Evolutionary conservation across 441 rosid species (phyloP).

Genomic region (Syzygium syzygioides): DNA sequence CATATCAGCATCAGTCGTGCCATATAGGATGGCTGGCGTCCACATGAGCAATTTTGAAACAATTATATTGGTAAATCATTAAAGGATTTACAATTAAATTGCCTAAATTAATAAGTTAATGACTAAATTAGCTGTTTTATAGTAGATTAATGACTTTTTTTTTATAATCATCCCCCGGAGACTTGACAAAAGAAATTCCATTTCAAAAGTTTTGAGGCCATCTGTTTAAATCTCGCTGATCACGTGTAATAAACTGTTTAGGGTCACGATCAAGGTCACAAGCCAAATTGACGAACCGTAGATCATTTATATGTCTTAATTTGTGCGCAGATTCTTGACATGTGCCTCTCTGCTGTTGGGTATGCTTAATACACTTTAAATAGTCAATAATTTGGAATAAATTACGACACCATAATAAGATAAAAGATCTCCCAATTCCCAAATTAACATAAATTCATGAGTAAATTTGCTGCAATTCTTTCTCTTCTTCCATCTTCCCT

Average conservation of each 20-base stretch:
- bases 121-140: neutral
- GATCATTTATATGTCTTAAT: neutral
- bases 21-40: rapidly evolving
- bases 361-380: neutral
- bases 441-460: neutral
- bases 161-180: neutral
- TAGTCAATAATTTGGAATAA: too few species aligned
- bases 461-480: neutral
- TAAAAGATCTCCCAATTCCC: neutral
- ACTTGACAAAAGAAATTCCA: neutral
- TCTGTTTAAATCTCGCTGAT: neutral
- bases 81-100: neutral
- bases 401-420: neutral
- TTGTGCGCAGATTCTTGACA: neutral
- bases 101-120: neutral
- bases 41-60: rapidly evolving
- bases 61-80: neutral
- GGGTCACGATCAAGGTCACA: neutral
- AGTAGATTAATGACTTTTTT: neutral
- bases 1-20: rapidly evolving
- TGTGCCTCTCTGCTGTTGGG: neutral
- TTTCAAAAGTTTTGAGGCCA: neutral
- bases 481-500: neutral
- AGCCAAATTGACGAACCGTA: neutral
- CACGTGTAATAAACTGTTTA: neutral